Conservation (phyloP, 495 filamentous ascomycete genomes). For the Penicillium subrubescens region DNA sequence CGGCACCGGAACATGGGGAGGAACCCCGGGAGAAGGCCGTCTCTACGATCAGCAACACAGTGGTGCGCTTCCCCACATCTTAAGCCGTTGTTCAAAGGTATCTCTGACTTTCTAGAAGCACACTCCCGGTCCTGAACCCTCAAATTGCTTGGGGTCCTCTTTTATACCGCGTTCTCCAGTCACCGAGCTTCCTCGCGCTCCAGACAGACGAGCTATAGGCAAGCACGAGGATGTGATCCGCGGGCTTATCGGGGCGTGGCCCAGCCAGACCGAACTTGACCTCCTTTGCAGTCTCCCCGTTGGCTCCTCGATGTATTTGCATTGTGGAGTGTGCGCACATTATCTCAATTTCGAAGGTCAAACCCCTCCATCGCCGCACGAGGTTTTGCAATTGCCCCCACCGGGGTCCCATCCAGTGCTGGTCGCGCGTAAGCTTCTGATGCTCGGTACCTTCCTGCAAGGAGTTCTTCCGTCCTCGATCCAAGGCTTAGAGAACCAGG, state of each 20-base stretch:
- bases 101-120: background rate
- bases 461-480: constrained; percentile 29
- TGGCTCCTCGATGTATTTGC: constrained; percentile 27
- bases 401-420: constrained; percentile 45
- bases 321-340: constrained; percentile 27
- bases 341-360: constrained; percentile 19
- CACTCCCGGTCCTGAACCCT: background rate
- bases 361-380: constrained; percentile 21
- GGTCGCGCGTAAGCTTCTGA: constrained; percentile 48
- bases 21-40: background rate
- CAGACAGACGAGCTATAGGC: background rate
- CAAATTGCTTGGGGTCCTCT: background rate
- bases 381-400: constrained; percentile 39
- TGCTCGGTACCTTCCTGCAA: constrained; percentile 46
- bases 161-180: background rate
- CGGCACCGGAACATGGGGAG: background rate
- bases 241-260: constrained; percentile 41
- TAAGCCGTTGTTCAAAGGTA: background rate
- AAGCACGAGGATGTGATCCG: constrained; percentile 26
- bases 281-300: constrained; percentile 32
- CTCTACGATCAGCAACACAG: background rate
- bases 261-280: constrained; percentile 37
- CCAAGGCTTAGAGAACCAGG: constrained; percentile 15
- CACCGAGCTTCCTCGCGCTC: background rate
- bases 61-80: background rate